Conservation (phyloP, 2,329 filamentous ascomycete species). For the Microascus cirrosus region DNA sequence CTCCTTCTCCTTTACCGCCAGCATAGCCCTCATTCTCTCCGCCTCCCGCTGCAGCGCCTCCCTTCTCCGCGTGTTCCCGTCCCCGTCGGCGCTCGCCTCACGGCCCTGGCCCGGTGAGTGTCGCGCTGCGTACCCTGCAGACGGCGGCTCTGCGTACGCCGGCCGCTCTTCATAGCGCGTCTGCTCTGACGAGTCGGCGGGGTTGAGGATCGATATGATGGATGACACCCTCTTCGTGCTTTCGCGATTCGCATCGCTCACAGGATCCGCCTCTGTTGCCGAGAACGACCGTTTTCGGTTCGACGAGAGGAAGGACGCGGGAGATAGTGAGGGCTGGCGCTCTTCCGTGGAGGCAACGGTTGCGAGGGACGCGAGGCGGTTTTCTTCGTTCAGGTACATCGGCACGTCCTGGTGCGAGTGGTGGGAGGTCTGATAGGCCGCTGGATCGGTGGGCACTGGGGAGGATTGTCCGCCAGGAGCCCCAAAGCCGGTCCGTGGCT, state of each 20-base stretch:
- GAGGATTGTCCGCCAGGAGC: conserved; percentile 17
- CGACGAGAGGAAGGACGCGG: conserved; percentile 46
- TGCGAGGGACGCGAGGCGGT: conserved; percentile 44
- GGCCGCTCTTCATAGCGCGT: background rate
- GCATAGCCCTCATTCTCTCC: conserved; percentile 62
- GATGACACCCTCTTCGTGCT: conserved; percentile 55
- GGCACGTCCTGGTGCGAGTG: conserved; percentile 22
- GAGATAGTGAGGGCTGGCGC: conserved; percentile 46
- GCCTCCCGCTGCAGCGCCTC: conserved; percentile 60
- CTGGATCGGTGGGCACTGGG: conserved; percentile 29
- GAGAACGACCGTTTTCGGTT: conserved; percentile 58
- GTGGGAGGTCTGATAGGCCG: conserved; percentile 38
- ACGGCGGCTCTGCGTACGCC: background rate
- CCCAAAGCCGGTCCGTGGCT: conserved; percentile 33
- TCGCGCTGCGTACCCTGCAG: conserved; percentile 12
- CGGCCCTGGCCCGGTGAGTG: background rate
- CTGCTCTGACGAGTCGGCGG: conserved; percentile 15
- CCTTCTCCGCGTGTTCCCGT: conserved; percentile 46
- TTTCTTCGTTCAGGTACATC: conserved; percentile 40
- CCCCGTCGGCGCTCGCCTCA: conserved; percentile 6
- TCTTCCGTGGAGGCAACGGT: conserved; percentile 33
- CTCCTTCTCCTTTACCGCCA: conserved; percentile 65
- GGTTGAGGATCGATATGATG: conserved; percentile 67
- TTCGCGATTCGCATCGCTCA: conserved; percentile 29
- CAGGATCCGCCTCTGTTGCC: conserved; percentile 39